Base-by-base conservation (phyloP, 257 asterid species). In the Solanum paucissectum region DNA sequence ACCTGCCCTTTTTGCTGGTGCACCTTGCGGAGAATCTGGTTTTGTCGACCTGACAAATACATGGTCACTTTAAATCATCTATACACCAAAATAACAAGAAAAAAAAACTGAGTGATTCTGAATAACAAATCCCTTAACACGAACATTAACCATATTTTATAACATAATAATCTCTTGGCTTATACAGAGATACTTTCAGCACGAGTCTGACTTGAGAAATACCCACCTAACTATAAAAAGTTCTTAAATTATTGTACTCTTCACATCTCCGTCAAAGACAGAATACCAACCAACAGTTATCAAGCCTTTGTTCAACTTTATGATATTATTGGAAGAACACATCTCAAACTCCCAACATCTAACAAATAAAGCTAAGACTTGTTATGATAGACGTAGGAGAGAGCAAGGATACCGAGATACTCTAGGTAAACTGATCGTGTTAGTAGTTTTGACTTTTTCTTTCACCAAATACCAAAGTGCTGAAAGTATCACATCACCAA, bases 1-100 rank as follows among this genome's bases (percentile, higher is more conserved):
- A 55, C 98, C 93, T 12, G 91, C 42, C 88, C 86, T 93, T 90
- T 90, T 93, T 25, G 68, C 33, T 7, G 94, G 91, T 62, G 46
- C 86, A 25, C 89, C 92, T 77, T 34, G 89, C 37, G 92, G 88
- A 83, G 94, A 92, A 18, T 91, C 94, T 52, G 87, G 34, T 83
- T 49, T 89, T 21, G 88, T 89, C 72, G 74, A 13, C 93, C 94
- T 94, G 79, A 77, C 76, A 88, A 52, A 84, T 79, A 82, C 42
- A 83, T 85, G 75, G 23, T 42, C 52, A 58, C 44, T 38, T 46
- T 86, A 12, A 66, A 71, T 79, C 64, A 84, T 81, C 72, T 76
- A 40, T 82, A 86, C 72, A 8, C 72, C 79, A 44, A 86, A 46
- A 29, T 72, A 52, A 46, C 68, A 20, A 44, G 85, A 69, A 32